Percentiles rank a stretch among this genome's conserved stretches.
These are phyloP conservation scores for Euphrasia confusa DNA, from an alignment of 257 asterid species.

Conservation along the genomic window DNA sequence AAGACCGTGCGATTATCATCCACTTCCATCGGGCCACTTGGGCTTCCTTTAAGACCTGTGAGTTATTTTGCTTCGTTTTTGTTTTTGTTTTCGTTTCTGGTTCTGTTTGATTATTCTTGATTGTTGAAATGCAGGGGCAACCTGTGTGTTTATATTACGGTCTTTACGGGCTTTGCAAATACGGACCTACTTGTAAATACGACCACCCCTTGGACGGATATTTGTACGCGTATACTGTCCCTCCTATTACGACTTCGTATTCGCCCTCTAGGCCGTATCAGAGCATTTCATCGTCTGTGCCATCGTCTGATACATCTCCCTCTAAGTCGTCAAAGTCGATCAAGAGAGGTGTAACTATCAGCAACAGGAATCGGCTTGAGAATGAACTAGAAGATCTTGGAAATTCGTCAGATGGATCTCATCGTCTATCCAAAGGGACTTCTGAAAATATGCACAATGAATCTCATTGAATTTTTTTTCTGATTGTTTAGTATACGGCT, in stretches of 20 bases:
- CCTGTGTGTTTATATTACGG: conserved; percentile 44
- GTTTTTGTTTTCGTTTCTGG: background rate
- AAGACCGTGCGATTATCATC: conserved; percentile 28
- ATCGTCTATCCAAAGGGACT: background rate
- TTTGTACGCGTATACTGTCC: conserved; percentile 32
- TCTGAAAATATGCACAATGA: background rate
- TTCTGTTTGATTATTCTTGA: background rate
- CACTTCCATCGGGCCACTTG: conserved; percentile 51
- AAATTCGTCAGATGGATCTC: background rate
- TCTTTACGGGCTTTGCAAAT: conserved; percentile 27
- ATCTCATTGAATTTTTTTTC: too few relatives aligned
- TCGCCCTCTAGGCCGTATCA: conserved; percentile 19
- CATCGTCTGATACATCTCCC: conserved; percentile 22
- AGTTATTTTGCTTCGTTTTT: conserved; percentile 35
- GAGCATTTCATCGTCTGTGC: conserved; percentile 14
- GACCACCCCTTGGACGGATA: conserved; percentile 64
- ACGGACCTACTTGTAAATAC: conserved; percentile 42
- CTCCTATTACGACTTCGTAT: conserved; percentile 35
- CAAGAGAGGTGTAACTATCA: conserved; percentile 33
- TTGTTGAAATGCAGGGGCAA: conserved; percentile 41
- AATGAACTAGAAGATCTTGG: background rate
- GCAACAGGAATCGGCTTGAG: conserved; percentile 10
- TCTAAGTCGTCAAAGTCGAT: conserved; percentile 35
- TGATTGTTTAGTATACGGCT: too few relatives aligned
- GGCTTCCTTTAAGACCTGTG: conserved; percentile 65